A percentile compares a stretch with the other conserved stretches of the same genome.
Conservation (phyloP, 2,329 filamentous ascomycete genomes). For the Colletotrichum sojae region DNA sequence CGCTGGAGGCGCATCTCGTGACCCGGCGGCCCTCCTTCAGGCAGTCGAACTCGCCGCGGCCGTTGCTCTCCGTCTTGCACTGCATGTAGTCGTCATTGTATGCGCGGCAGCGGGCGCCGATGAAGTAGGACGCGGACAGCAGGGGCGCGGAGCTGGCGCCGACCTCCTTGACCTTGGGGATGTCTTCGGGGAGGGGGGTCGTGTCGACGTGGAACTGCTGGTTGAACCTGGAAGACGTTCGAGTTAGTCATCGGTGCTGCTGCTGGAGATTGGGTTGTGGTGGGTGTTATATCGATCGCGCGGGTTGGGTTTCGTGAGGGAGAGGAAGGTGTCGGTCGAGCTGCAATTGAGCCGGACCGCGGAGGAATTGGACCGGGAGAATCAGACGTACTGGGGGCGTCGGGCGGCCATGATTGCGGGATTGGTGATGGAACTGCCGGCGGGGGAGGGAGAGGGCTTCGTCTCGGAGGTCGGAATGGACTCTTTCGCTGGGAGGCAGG, state of each 20-base stretch:
- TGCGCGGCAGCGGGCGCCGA: slow-evolving; percentile 91
- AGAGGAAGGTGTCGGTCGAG: neutral
- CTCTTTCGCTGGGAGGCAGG: slow-evolving; percentile 9
- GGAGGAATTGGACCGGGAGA: neutral
- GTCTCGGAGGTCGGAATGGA: slow-evolving; percentile 45
- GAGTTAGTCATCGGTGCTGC: slow-evolving; percentile 44
- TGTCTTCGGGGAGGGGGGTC: slow-evolving; percentile 91
- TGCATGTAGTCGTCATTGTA: slow-evolving; percentile 99
- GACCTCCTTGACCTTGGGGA: slow-evolving; percentile 94
- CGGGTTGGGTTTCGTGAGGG: neutral
- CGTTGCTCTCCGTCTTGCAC: slow-evolving; percentile 96
- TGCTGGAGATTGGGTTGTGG: neutral
- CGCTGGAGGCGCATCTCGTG: slow-evolving; percentile 94
- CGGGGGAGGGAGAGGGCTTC: slow-evolving; percentile 31
- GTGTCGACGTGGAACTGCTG: slow-evolving; percentile 95
- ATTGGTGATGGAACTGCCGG: slow-evolving; percentile 32
- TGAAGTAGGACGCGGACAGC: slow-evolving; percentile 94
- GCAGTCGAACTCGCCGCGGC: slow-evolving; percentile 93
- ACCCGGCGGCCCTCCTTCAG: slow-evolving; percentile 97
- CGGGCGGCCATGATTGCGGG: slow-evolving; percentile 57
- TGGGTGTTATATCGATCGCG: neutral
- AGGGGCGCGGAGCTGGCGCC: slow-evolving; percentile 94
- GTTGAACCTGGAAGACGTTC: slow-evolving; percentile 80
- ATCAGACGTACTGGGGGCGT: slow-evolving; percentile 57
- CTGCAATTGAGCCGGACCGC: slow-evolving; percentile 12